Conservation (phyloP, 768 basidiomycete genomes). For the Gautieria morchelliformis region DNA sequence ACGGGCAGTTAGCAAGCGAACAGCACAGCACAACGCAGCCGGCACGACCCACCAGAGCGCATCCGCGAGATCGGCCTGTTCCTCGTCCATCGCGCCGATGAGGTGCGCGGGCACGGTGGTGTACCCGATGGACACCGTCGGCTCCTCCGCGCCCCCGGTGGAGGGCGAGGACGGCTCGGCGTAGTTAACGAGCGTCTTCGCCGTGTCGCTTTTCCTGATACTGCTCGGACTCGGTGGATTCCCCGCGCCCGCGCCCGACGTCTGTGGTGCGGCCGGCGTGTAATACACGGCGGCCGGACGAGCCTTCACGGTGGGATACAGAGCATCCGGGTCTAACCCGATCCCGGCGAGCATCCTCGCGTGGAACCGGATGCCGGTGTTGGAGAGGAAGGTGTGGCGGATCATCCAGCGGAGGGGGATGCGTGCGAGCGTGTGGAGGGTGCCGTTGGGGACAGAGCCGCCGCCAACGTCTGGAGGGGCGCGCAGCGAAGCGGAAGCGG, state of each 20-base stretch:
- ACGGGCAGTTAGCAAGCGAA: too few relatives aligned
- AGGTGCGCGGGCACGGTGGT: not conserved
- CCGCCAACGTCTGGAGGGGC: constrained; percentile 62
- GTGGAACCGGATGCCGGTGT: constrained; percentile 32
- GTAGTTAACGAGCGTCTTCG: not conserved
- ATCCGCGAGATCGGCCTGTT: constrained; percentile 56
- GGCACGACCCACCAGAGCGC: constrained; percentile 25
- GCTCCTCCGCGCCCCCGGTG: constrained; percentile 14
- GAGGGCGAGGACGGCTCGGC: not conserved
- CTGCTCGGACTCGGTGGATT: too few relatives aligned
- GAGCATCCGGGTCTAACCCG: constrained; percentile 20
- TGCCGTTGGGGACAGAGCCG: constrained; percentile 50
- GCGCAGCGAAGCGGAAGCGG: not conserved
- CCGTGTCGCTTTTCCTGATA: too few relatives aligned
- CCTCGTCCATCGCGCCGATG: constrained; percentile 32
- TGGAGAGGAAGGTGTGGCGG: constrained; percentile 40
- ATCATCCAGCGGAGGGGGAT: constrained; percentile 58
- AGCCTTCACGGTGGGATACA: constrained; percentile 18
- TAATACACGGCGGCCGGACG: constrained; percentile 13
- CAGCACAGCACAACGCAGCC: too few relatives aligned
- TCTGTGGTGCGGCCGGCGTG: too few relatives aligned
- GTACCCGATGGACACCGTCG: too few relatives aligned
- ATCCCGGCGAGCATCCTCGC: constrained; percentile 21
- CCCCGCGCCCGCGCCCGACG: too few relatives aligned
- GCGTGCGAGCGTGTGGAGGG: constrained; percentile 51